phyloP scores from a whole-genome alignment of 2,329 filamentous ascomycete species.

The Beauveria sp. region DNA sequence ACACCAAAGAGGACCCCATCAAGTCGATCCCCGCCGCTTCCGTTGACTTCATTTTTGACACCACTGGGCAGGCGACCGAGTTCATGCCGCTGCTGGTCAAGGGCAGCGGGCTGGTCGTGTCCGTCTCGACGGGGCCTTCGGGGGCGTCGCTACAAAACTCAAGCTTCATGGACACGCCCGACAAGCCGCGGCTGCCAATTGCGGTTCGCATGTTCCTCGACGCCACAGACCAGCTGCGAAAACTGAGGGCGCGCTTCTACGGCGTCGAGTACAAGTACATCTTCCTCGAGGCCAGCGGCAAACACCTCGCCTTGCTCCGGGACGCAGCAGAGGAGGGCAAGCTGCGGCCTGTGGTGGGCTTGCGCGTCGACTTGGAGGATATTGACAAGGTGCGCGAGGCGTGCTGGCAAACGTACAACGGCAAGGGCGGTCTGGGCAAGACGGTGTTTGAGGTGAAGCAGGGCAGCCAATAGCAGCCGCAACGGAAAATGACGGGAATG shows the following conservation, averaged over 20 bases:
- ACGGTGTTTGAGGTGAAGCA: conserved; percentile 21
- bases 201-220: conserved; percentile 21
- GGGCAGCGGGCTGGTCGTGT: conserved; percentile 25
- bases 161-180: conserved; percentile 19
- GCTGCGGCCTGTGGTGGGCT: conserved; percentile 17
- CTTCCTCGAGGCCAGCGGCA: conserved; percentile 24
- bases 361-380: conserved; percentile 23
- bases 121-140: conserved; percentile 28
- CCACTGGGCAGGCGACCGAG: conserved; percentile 26
- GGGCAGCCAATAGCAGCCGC: not conserved
- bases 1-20: conserved; percentile 15
- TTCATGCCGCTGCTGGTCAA: conserved; percentile 29
- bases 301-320: conserved; percentile 18
- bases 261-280: conserved; percentile 30
- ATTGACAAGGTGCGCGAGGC: conserved; percentile 28
- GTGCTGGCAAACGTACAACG: conserved; percentile 27
- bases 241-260: conserved; percentile 24
- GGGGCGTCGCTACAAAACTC: conserved; percentile 27
- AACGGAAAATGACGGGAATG: not conserved
- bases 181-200: conserved; percentile 20
- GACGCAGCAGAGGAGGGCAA: conserved; percentile 14
- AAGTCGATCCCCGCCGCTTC: conserved; percentile 23
- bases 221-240: conserved; percentile 23
- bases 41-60: conserved; percentile 38
- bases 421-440: conserved; percentile 34